Conservation (phyloP, 306 rosid species). For the Quercus berberidifolia region DNA sequence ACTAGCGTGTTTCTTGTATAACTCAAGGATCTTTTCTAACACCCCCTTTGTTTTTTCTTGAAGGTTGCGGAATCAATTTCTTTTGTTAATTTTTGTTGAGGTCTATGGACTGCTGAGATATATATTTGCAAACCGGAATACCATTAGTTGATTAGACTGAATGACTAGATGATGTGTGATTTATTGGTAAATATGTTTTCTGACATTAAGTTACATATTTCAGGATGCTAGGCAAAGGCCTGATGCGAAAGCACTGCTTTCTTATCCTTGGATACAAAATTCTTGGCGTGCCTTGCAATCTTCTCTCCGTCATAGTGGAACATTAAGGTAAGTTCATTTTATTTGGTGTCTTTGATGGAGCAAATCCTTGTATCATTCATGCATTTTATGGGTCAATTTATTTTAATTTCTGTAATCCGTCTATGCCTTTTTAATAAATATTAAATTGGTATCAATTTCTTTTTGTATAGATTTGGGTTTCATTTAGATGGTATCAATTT, state of each 20-base stretch:
- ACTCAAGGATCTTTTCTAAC: no score
- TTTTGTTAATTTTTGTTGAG: background rate
- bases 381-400: no score
- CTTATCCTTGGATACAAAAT: slow-evolving; percentile 95
- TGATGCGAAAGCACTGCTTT: slow-evolving; percentile 91
- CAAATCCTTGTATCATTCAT: no score
- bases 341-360: no score
- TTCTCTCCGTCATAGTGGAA: slow-evolving; percentile 90
- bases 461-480: no score
- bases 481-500: no score
- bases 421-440: no score
- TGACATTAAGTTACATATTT: slow-evolving; percentile 29
- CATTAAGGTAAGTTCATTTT: slow-evolving; percentile 48
- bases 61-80: no score
- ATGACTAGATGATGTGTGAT: slow-evolving; percentile 1
- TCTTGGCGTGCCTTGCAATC: slow-evolving; percentile 82
- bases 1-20: no score
- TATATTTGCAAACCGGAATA: background rate
- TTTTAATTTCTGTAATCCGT: no score
- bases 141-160: background rate
- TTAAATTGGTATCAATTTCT: no score
- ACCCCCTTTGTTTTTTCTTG: no score
- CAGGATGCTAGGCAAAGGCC: slow-evolving; percentile 99
- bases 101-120: background rate
- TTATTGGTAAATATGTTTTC: slow-evolving; percentile 13